Conservation (phyloP, 352 stramenopile genomes). For the Globisporangium sylvaticum region DNA sequence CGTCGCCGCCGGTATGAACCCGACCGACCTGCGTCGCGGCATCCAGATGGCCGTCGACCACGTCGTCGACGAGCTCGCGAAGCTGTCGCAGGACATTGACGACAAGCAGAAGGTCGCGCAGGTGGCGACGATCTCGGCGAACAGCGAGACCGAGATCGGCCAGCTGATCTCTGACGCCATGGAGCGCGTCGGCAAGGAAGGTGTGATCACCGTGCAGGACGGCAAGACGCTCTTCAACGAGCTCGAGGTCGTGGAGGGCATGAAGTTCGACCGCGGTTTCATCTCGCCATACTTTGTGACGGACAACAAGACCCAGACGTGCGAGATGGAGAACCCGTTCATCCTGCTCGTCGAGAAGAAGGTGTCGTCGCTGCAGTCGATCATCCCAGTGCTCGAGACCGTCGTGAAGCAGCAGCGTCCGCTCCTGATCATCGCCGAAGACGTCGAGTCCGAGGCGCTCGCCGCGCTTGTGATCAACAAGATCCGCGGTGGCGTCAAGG, state of each 20-base stretch:
- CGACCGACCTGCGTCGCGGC: conserved; percentile 97
- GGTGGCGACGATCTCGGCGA: conserved; percentile 99
- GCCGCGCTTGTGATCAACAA: conserved; percentile 99
- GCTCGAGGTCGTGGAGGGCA: conserved; percentile 99
- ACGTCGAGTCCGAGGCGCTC: conserved; percentile 99
- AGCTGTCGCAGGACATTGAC: conserved; percentile 96
- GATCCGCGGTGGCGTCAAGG: conserved; percentile 98
- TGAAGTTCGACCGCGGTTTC: conserved; percentile 99
- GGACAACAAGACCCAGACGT: conserved; percentile 98
- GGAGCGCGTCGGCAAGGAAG: conserved; percentile 99
- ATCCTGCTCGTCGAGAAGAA: conserved; percentile 99
- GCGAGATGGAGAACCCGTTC: conserved; percentile 98
- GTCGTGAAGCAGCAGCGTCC: conserved; percentile 96
- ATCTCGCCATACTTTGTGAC: conserved; percentile 99
- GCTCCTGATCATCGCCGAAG: conserved; percentile 99
- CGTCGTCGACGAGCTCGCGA: conserved; percentile 93
- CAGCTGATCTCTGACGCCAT: conserved; percentile 98
- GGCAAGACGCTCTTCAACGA: conserved; percentile 99
- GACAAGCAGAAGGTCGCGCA: conserved; percentile 99
- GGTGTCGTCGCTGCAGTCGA: conserved; percentile 94
- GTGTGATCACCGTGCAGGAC: conserved; percentile 98
- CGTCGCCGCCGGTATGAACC: conserved; percentile 99
- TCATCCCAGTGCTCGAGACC: conserved; percentile 97
- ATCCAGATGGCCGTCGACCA: conserved; percentile 98
- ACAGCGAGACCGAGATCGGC: conserved; percentile 98